Conservation (phyloP, 352 stramenopile species). For the Globisporangium uncinulatum region DNA sequence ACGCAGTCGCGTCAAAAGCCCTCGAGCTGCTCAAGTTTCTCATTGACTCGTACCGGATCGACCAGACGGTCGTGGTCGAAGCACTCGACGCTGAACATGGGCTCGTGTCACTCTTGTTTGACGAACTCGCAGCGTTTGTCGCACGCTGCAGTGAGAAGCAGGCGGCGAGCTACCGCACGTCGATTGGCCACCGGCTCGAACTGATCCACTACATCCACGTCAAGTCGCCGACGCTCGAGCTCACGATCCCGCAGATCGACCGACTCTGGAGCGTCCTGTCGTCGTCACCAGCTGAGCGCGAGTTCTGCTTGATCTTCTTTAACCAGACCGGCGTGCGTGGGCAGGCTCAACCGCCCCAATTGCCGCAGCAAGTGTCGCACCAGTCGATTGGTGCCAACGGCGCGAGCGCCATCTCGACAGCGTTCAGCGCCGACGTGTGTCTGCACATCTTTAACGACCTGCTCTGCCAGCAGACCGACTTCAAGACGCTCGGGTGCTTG, state of each 20-base stretch:
- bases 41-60: conserved; percentile 77
- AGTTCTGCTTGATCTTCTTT: conserved; percentile 83
- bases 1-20: conserved; percentile 53
- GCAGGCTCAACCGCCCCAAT: background rate
- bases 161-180: conserved; percentile 49
- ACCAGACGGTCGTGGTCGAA: conserved; percentile 63
- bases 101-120: conserved; percentile 74
- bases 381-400: conserved; percentile 14
- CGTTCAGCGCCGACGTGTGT: conserved; percentile 74
- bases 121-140: conserved; percentile 81
- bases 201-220: conserved; percentile 85
- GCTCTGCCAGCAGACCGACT: conserved; percentile 76
- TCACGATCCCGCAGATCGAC: conserved; percentile 71
- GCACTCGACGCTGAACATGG: conserved; percentile 67
- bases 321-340: conserved; percentile 67
- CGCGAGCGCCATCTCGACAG: conserved; percentile 50
- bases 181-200: conserved; percentile 78
- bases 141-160: conserved; percentile 45
- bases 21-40: conserved; percentile 83
- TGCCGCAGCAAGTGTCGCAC: conserved; percentile 18
- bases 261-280: conserved; percentile 74
- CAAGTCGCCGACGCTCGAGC: conserved; percentile 69
- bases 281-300: conserved; percentile 59
- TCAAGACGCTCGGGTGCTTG: conserved; percentile 55
- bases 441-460: conserved; percentile 81